Evolutionary conservation across 768 basidiomycete species (phyloP).

Genomic region (Harrya chromipes): DNA sequence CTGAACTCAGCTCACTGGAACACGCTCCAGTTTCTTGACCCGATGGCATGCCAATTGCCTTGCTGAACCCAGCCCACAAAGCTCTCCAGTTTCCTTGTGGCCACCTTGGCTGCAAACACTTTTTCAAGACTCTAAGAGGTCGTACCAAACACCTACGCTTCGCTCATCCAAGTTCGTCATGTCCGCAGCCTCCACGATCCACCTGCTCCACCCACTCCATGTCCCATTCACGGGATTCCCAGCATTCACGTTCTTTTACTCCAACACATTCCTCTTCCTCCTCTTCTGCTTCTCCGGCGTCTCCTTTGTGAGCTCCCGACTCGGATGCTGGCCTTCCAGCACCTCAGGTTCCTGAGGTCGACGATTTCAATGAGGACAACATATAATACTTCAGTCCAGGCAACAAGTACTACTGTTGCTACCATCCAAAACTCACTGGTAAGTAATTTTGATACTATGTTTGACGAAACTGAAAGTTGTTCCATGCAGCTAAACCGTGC

Average conservation of each 20-base stretch:
- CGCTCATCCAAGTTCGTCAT: background rate
- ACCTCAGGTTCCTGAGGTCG: background rate
- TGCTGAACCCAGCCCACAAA: background rate
- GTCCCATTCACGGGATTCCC: too few species aligned
- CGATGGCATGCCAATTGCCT: background rate
- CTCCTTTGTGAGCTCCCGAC: too few species aligned
- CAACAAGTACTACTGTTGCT: background rate
- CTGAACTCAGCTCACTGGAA: too few species aligned
- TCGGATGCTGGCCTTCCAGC: too few species aligned
- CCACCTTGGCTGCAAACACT: background rate
- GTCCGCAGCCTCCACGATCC: background rate
- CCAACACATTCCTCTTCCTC: too few species aligned
- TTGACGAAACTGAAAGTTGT: too few species aligned
- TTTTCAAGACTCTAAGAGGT: background rate
- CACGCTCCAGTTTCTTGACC: too few species aligned
- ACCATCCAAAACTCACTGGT: conserved; percentile 4
- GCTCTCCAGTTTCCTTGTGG: background rate
- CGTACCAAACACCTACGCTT: background rate
- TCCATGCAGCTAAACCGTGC: background rate
- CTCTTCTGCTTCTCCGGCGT: too few species aligned
- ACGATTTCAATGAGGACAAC: background rate
- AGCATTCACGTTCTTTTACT: too few species aligned
- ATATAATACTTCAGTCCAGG: background rate
- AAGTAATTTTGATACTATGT: background rate
- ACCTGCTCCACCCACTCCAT: too few species aligned